Base-by-base conservation (phyloP, 495 filamentous ascomycete genomes). In the Neurospora hispaniola region DNA sequence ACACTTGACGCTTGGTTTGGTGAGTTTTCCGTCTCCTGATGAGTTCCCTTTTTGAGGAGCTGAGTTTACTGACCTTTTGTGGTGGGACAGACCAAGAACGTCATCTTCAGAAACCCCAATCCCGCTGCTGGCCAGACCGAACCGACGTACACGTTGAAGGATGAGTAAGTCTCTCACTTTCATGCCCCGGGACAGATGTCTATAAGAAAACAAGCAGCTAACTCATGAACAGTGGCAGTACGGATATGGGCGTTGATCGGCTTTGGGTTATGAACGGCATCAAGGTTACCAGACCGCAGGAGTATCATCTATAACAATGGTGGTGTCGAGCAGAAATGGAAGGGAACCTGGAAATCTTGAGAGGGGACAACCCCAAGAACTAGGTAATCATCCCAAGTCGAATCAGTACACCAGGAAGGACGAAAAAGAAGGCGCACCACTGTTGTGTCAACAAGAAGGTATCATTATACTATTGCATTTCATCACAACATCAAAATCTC, bases 1-100 rank as follows among this genome's bases (percentile, higher is more conserved):
- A 27, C 85, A 88, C 76, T 70, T 88, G 23, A 85, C 85, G 0
- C 73, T 88, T n/a, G 86, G 86, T n/a, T 77, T 86, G 81, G 86
- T 87, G 73, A 74, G 86, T 76, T 48, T 31, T 20, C 42, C 75
- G 16, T 23, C 16, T 44, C 6, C n/a, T 10, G 3, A 18, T 20
- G 8, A 31, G 27, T 31, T 31, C 27, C 11, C n/a, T 48, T 48
- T 1, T 1, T 1, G n/a, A 5, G n/a, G 14, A 18, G 35, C n/a
- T 44, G 48, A 7, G 20, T 12, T 54, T 12, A 40, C 73, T 74
- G 20, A 77, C 70, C 5, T 18, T 4, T 27, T 23, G 39, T 6
- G 0, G 43, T 40, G 20, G 18, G 69, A 40, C 42, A 88, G 86
- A 84, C 82, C 76, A 76, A 82, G 59, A 85, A 87, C 62, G 77